Conservation (phyloP, 2,329 filamentous ascomycete genomes). For the Ophiostoma triangulosporum region DNA sequence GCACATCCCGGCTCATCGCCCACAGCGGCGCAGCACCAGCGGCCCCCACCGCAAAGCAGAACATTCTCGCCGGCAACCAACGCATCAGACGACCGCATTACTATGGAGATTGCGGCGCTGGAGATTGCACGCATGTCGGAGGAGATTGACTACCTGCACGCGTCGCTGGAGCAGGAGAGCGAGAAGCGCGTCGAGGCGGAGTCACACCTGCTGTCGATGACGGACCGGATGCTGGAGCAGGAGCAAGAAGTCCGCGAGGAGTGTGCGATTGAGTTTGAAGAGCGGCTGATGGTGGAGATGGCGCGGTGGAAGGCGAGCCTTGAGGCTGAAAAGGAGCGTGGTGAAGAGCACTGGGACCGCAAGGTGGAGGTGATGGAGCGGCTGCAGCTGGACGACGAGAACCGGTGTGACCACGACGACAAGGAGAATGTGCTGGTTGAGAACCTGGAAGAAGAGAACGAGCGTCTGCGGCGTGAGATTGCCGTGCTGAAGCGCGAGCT, state of each 20-base stretch:
- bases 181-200: conserved; percentile 59
- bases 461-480: conserved; percentile 51
- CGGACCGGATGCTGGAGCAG: conserved; percentile 50
- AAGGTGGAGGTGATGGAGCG: conserved; percentile 55
- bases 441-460: conserved; percentile 58
- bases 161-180: conserved; percentile 57
- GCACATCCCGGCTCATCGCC: background rate
- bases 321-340: conserved; percentile 64
- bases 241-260: conserved; percentile 84
- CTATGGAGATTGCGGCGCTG: conserved; percentile 68
- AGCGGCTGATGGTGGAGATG: conserved; percentile 59
- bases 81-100: conserved; percentile 42
- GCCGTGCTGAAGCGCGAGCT: conserved; percentile 53
- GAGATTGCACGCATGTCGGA: conserved; percentile 69
- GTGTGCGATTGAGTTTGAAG: conserved; percentile 76
- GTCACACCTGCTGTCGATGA: conserved; percentile 55
- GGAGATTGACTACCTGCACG: conserved; percentile 62
- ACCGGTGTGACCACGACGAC: conserved; percentile 25
- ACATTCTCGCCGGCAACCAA: conserved; percentile 27
- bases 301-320: conserved; percentile 68
- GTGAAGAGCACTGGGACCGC: conserved; percentile 73
- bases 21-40: background rate
- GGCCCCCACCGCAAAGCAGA: conserved; percentile 17
- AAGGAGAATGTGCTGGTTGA: conserved; percentile 51
- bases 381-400: conserved; percentile 10